Conservation (phyloP, 164 flowering plant genomes). For the Echeveria elegans region DNA sequence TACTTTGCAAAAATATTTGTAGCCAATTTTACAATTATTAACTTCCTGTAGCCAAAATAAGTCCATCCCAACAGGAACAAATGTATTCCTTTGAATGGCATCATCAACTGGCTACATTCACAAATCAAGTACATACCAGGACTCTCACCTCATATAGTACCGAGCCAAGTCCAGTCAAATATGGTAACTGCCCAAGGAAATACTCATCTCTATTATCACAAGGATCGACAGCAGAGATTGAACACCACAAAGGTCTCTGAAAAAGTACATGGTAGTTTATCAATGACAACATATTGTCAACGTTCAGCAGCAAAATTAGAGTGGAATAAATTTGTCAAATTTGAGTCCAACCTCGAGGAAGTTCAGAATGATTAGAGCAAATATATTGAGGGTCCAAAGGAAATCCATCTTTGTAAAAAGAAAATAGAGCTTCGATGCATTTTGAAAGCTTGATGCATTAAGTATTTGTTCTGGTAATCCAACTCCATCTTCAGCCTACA, state of each 20-base stretch:
- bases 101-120: not conserved
- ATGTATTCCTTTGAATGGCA: not conserved
- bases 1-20: not conserved
- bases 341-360: constrained; percentile 67
- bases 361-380: constrained; percentile 64
- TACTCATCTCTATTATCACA: constrained; percentile 66
- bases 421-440: constrained; percentile 61
- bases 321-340: not conserved
- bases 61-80: not conserved
- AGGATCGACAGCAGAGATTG: constrained; percentile 21
- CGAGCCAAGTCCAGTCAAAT: constrained; percentile 46
- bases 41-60: not conserved
- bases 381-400: constrained; percentile 73
- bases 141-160: constrained; percentile 63
- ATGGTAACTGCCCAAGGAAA: constrained; percentile 87
- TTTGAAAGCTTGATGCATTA: constrained; percentile 52
- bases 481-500: constrained; percentile 92
- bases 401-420: constrained; percentile 47
- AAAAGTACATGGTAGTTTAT: constrained; percentile 2
- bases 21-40: not conserved
- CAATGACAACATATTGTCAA: not conserved
- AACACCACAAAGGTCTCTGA: constrained; percentile 95
- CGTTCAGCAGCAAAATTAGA: not conserved
- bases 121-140: not conserved
- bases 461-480: constrained; percentile 87